Evolutionary conservation across 306 rosid species (phyloP).

Genomic region (Gastrolobium bilobum): DNA sequence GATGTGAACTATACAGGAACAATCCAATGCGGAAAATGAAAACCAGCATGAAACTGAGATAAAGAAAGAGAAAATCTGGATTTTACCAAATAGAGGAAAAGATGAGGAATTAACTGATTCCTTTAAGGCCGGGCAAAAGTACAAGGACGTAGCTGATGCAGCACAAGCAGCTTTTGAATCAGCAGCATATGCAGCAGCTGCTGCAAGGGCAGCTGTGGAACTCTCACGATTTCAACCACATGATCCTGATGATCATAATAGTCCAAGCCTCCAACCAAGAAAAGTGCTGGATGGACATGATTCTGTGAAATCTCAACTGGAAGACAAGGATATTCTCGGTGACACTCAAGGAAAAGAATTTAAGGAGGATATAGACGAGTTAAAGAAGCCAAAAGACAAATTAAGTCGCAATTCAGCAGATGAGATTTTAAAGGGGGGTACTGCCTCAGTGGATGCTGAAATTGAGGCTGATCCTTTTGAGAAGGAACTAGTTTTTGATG

Average conservation of each 20-base stretch:
- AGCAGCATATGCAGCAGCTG: constrained; percentile 90
- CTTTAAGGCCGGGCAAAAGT: constrained; percentile 57
- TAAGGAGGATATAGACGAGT: constrained; percentile 36
- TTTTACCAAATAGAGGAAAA: constrained; percentile 50
- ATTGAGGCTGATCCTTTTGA: constrained; percentile 44
- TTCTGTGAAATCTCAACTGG: constrained; percentile 45
- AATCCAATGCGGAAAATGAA: constrained; percentile 45
- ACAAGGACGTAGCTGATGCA: constrained; percentile 83
- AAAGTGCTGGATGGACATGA: constrained; percentile 43
- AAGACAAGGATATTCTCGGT: constrained; percentile 43
- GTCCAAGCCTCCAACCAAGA: constrained; percentile 48
- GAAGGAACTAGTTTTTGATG: constrained; percentile 59
- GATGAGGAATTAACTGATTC: constrained; percentile 61
- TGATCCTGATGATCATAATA: constrained; percentile 65
- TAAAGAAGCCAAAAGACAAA: constrained; percentile 48
- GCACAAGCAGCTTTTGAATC: constrained; percentile 98
- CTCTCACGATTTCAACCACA: constrained; percentile 70
- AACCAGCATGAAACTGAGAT: constrained; percentile 50
- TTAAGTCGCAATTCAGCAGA: constrained; percentile 54
- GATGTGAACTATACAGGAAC: constrained; percentile 60
- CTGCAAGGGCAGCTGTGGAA: constrained; percentile 88
- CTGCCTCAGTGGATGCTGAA: constrained; percentile 31
- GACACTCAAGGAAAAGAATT: constrained; percentile 45
- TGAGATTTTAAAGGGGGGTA: constrained; percentile 44
- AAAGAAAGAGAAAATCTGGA: constrained; percentile 40